Conservation (phyloP, 441 rosid species). For the Eutrema salsugineum region DNA sequence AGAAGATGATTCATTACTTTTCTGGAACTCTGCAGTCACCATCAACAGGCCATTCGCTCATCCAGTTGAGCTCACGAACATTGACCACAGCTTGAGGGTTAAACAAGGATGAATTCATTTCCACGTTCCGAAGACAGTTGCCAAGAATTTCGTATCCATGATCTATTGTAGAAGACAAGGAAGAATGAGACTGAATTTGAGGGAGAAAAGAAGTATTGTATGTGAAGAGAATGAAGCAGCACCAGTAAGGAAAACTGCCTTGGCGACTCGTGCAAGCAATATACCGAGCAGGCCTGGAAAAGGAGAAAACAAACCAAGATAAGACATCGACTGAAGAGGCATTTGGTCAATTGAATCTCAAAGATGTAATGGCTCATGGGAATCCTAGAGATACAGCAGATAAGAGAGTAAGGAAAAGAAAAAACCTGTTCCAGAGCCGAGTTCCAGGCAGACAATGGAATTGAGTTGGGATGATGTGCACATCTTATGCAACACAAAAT, state of each 20-base stretch:
- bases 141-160: conserved; percentile 61
- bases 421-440: conserved; percentile 89
- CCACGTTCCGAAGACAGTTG: conserved; percentile 61
- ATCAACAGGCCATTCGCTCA: conserved; percentile 60
- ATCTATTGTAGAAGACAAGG: conserved; percentile 36
- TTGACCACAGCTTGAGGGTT: conserved; percentile 39
- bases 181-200: background rate
- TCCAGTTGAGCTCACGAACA: conserved; percentile 89
- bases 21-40: conserved; percentile 27
- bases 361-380: no score
- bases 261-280: conserved; percentile 67
- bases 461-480: conserved; percentile 56
- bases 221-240: background rate
- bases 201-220: background rate
- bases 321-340: conserved; percentile 6
- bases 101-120: conserved; percentile 49
- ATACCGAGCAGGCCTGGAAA: conserved; percentile 79
- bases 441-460: conserved; percentile 54
- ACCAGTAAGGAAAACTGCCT: conserved; percentile 78
- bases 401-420: background rate
- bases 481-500: conserved; percentile 73
- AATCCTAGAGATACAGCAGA: background rate
- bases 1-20: conserved; percentile 32
- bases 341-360: background rate
- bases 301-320: conserved; percentile 26